A percentile compares a stretch with the other conserved stretches of the same genome.
Evolutionary conservation across 352 stramenopile genomes (phyloP).

Genomic region (Phytophthora megakarya): DNA sequence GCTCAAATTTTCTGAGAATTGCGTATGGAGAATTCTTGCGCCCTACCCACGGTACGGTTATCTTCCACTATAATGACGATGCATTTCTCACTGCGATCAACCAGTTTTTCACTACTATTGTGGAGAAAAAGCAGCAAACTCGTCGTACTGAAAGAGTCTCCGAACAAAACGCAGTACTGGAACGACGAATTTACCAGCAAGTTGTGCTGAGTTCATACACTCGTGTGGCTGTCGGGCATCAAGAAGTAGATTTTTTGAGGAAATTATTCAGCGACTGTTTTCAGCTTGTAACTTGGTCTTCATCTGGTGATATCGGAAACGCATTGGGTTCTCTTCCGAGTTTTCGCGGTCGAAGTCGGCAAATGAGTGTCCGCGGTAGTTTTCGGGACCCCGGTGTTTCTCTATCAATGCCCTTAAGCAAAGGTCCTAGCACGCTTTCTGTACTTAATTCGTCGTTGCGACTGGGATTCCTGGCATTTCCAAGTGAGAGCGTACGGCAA

Average conservation of each 20-base stretch:
- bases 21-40: constrained; percentile 13
- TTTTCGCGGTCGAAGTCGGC: constrained; percentile 10
- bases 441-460: background rate
- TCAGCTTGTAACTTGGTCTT: constrained; percentile 15
- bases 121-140: constrained; percentile 16
- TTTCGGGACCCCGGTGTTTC: background rate
- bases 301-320: background rate
- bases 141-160: background rate
- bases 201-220: constrained; percentile 31
- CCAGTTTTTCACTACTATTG: constrained; percentile 11
- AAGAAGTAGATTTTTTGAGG: constrained; percentile 26
- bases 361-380: constrained; percentile 17
- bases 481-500: constrained; percentile 17
- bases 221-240: constrained; percentile 14
- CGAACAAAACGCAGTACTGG: background rate
- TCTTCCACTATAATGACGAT: constrained; percentile 26
- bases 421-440: background rate
- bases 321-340: background rate
- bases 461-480: constrained; percentile 31
- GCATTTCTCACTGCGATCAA: constrained; percentile 36
- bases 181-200: constrained; percentile 27
- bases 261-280: constrained; percentile 33
- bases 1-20: constrained; percentile 15
- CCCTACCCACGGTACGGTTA: background rate
- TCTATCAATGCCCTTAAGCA: constrained; percentile 6